A percentile compares a stretch with the other conserved stretches of the same genome.
phyloP scores from a whole-genome alignment of 208 protist genomes.

The Wallacemonas collosoma region DNA sequence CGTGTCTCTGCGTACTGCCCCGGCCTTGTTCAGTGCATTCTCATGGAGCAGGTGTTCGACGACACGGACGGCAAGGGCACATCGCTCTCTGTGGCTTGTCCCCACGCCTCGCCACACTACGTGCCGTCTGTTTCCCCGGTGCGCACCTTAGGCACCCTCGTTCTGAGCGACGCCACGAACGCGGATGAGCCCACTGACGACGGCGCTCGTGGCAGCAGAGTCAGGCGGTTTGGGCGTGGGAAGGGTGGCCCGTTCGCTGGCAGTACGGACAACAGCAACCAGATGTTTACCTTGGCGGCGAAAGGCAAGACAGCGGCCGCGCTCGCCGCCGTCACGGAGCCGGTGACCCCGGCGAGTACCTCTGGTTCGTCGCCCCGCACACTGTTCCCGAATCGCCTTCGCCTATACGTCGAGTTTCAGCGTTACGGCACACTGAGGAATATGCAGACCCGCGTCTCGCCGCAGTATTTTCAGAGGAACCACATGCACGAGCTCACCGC shows the following conservation, averaged over 20 bases:
- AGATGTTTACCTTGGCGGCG: background rate
- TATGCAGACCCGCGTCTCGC: constrained; percentile 52
- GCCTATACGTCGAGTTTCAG: constrained; percentile 74
- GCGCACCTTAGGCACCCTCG: background rate
- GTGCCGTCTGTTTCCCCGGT: background rate
- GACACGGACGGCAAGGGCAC: constrained; percentile 16
- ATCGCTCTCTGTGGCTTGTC: constrained; percentile 13
- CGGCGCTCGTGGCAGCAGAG: no score
- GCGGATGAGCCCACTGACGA: background rate
- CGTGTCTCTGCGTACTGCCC: constrained; percentile 46
- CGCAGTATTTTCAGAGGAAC: constrained; percentile 40
- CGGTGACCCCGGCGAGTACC: background rate
- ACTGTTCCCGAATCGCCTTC: constrained; percentile 22
- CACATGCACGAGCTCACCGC: constrained; percentile 78
- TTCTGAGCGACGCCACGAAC: background rate
- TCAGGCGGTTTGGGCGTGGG: background rate
- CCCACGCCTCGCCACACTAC: constrained; percentile 26
- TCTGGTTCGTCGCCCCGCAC: background rate
- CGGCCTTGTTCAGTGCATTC: constrained; percentile 52
- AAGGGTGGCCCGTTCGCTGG: constrained; percentile 6
- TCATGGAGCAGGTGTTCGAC: constrained; percentile 49
- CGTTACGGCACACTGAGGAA: constrained; percentile 61
- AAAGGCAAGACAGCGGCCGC: background rate
- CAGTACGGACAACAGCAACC: constrained; percentile 1
- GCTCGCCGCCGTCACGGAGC: background rate